phyloP scores from a whole-genome alignment of 2,329 filamentous ascomycete species.

The Aureobasidium melanogenum region DNA sequence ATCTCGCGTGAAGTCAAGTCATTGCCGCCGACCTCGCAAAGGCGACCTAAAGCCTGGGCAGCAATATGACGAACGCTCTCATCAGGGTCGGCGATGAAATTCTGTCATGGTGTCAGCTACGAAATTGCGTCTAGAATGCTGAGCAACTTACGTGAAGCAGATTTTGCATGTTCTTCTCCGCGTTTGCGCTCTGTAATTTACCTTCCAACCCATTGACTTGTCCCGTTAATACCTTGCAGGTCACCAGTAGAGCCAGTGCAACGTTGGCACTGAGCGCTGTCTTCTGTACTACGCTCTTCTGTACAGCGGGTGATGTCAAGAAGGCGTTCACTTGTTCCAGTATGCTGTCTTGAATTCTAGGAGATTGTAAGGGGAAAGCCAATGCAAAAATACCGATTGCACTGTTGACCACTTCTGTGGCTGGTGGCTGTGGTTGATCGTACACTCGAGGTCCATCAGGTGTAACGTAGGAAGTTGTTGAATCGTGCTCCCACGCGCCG shows the following conservation, averaged over 20 bases:
- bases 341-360: slow-evolving; percentile 92
- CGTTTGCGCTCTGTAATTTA: slow-evolving; percentile 62
- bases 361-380: slow-evolving; percentile 76
- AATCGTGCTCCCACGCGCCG: slow-evolving; percentile 81
- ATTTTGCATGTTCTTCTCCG: slow-evolving; percentile 61
- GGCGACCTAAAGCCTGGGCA: slow-evolving; percentile 72
- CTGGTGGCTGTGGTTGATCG: slow-evolving; percentile 59
- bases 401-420: slow-evolving; percentile 89
- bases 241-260: slow-evolving; percentile 68
- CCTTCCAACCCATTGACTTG: slow-evolving; percentile 59
- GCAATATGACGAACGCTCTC: slow-evolving; percentile 78
- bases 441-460: slow-evolving; percentile 35
- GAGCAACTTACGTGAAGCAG: slow-evolving; percentile 62
- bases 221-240: slow-evolving; percentile 74
- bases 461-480: slow-evolving; percentile 65
- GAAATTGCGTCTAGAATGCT: neutral
- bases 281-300: slow-evolving; percentile 78
- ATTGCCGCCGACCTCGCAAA: slow-evolving; percentile 80
- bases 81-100: slow-evolving; percentile 74
- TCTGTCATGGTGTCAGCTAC: slow-evolving; percentile 25
- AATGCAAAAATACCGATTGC: slow-evolving; percentile 91
- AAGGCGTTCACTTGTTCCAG: slow-evolving; percentile 89
- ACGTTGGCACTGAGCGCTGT: slow-evolving; percentile 89
- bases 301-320: slow-evolving; percentile 75
- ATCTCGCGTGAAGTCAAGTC: slow-evolving; percentile 83